Evolutionary conservation across 116 monocot species (phyloP).

Genomic region (Dioscorea cayenensis): DNA sequence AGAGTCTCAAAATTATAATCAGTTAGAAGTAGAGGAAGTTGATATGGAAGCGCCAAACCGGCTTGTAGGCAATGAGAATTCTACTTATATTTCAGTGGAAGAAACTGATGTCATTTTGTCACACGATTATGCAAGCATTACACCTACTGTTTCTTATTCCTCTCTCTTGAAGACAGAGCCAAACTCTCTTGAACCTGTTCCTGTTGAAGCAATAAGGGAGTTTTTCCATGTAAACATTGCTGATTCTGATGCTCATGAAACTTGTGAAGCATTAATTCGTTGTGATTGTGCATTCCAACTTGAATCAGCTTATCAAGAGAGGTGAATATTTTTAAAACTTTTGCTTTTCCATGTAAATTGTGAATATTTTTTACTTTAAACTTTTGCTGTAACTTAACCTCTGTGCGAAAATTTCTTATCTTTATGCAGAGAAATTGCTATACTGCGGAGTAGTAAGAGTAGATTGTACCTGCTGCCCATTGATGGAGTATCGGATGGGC

Average conservation of each 20-base stretch:
- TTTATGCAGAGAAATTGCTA: constrained; percentile 47
- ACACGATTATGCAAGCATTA: not conserved
- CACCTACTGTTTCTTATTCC: not conserved
- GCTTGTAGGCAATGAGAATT: constrained; percentile 1
- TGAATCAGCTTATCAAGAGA: constrained; percentile 29
- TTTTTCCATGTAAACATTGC: constrained; percentile 40
- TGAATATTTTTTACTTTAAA: not conserved
- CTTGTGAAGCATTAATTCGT: constrained; percentile 28
- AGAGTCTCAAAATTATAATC: constrained; percentile 21
- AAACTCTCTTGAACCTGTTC: constrained; percentile 7
- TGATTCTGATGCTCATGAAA: constrained; percentile 33
- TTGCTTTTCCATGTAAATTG: not conserved
- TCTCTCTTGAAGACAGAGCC: not conserved
- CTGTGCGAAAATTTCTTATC: not conserved
- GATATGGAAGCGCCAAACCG: constrained; percentile 4
- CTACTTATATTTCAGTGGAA: constrained; percentile 3
- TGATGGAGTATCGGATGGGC: constrained; percentile 25
- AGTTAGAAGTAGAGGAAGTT: constrained; percentile 8
- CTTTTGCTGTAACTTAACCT: not conserved
- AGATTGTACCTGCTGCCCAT: constrained; percentile 44
- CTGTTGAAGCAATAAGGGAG: constrained; percentile 21
- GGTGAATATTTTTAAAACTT: constrained; percentile 21
- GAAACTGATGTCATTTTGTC: constrained; percentile 1
- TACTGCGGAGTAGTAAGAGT: constrained; percentile 41
- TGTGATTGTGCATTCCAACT: constrained; percentile 49